These are phyloP conservation scores for Elsinoe batatas DNA, from an alignment of 2,329 filamentous ascomycete genomes.

Conservation along the genomic window DNA sequence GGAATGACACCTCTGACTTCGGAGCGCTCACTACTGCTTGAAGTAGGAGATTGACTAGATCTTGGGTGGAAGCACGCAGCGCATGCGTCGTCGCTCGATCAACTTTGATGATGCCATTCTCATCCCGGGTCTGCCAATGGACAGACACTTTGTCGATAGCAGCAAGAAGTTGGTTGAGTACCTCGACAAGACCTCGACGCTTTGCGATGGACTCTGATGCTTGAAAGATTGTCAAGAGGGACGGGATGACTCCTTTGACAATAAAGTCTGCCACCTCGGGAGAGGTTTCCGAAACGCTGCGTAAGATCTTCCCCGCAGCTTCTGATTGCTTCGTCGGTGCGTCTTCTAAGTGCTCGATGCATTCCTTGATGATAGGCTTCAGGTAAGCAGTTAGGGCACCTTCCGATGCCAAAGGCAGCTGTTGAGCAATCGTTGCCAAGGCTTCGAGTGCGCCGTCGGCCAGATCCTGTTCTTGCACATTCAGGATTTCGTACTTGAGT, in stretches of 20 bases:
- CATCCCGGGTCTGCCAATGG: conserved; percentile 37
- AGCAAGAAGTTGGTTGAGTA: conserved; percentile 47
- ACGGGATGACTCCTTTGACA: conserved; percentile 46
- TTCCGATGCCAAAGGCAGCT: conserved; percentile 42
- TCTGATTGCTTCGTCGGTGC: conserved; percentile 60
- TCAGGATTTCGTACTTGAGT: conserved; percentile 59
- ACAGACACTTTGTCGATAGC: conserved; percentile 50
- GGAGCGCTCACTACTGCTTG: conserved; percentile 36
- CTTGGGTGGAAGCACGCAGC: conserved; percentile 31
- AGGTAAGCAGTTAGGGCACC: conserved; percentile 45
- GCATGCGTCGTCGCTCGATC: conserved; percentile 27
- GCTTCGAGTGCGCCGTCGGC: conserved; percentile 49
- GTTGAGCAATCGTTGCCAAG: conserved; percentile 45
- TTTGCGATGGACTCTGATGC: conserved; percentile 53
- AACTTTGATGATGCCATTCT: conserved; percentile 13
- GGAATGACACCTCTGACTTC: conserved; percentile 41
- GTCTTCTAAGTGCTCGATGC: conserved; percentile 57
- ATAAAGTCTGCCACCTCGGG: conserved; percentile 45
- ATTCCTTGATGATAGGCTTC: conserved; percentile 54
- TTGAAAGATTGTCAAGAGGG: conserved; percentile 50
- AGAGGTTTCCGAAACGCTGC: conserved; percentile 47
- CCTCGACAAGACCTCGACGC: conserved; percentile 52
- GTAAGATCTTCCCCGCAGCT: conserved; percentile 52
- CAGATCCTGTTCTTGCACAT: conserved; percentile 56
- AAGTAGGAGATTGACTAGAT: conserved; percentile 34